A percentile compares a stretch with the other conserved stretches of the same genome.
Conservation (phyloP, 2,329 filamentous ascomycete species). For the Aspergillus ibericus region DNA sequence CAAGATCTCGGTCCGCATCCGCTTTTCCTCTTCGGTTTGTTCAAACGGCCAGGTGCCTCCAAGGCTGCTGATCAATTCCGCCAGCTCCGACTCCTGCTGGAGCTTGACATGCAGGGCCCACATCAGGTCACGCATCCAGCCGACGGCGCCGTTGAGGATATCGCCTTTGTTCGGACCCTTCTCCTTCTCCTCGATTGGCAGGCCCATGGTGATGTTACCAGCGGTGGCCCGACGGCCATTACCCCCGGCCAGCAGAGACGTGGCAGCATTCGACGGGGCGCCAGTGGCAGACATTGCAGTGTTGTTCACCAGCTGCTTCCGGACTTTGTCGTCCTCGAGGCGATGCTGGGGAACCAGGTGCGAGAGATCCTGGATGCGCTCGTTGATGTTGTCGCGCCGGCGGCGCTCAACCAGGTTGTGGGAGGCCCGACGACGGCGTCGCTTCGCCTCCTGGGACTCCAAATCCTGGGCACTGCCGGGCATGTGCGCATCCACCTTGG, state of each 20-base stretch:
- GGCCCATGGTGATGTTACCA: constrained; percentile 85
- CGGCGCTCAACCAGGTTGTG: constrained; percentile 96
- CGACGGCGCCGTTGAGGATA: constrained; percentile 93
- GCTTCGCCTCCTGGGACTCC: constrained; percentile 89
- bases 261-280: constrained; percentile 62
- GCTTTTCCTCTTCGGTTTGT: constrained; percentile 84
- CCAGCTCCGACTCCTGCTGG: constrained; percentile 83
- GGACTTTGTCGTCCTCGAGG: constrained; percentile 93
- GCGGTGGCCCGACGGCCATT: constrained; percentile 76
- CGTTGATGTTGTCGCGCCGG: constrained; percentile 96
- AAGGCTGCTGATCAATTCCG: constrained; percentile 69
- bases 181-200: constrained; percentile 95
- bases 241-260: constrained; percentile 82
- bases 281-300: constrained; percentile 80
- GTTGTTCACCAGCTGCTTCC: constrained; percentile 91
- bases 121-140: constrained; percentile 97
- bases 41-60: constrained; percentile 78
- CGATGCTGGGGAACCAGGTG: constrained; percentile 89
- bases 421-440: constrained; percentile 84
- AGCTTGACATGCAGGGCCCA: constrained; percentile 91
- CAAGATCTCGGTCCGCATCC: constrained; percentile 91
- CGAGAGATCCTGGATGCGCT: constrained; percentile 94
- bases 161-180: constrained; percentile 99
- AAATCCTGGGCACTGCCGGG: constrained; percentile 49
- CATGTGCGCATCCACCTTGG: constrained; percentile 68